Evolutionary conservation across 202 grass and related monocot species (phyloP), one percentile per base, ranked within the genome.

Genomic region (Hordeum pubiflorum): DNA sequence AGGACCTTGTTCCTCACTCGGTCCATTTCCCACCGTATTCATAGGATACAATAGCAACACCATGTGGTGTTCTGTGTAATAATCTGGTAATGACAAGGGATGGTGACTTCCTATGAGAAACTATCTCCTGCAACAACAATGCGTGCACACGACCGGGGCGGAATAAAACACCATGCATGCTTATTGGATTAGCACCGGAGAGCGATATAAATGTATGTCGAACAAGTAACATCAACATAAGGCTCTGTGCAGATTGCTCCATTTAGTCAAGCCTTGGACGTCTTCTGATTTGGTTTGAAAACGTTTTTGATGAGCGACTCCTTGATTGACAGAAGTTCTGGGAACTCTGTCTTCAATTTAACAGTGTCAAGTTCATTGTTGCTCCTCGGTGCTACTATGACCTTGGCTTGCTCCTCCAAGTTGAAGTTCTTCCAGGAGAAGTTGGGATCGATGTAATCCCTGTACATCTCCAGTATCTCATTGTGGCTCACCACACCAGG

Each of bases 351-450:
- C 79, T 88, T 92, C 79, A 94, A 54, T 73, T 92, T 94, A 29
- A 67, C 75, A 2, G 46, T 57, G 69, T 92, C 92, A 15, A 94
- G 89, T 69, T 94, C 89, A 58, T 92, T 92, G 76, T 94, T 94
- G 87, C 92, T 94, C 82, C 92, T 85, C 1, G 92, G 92, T 1
- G 89, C 92, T 33, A 92, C 85, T 79, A 94, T 94, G 12, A 94
- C 89, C 79, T 92, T 94, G 14, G 89, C 87, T 76, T 94, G 92
- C 79, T 94, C 92, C 72, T 94, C 87, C 67, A 94, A 58, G 36
- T 73, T 90, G 55, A 94, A 94, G 83, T 94, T 94, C 77, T 94
- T 94, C 92, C 89, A 94, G 1, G 89, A 57, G 59, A 94, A 94
- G 48, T 24, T 84, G 9, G 89, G 87, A 37, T 94, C 89, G 0